Percentiles rank a stretch among this genome's conserved stretches.
Evolutionary conservation across 345 rosid genomes (phyloP).

Genomic region (Salix koriyanagi): DNA sequence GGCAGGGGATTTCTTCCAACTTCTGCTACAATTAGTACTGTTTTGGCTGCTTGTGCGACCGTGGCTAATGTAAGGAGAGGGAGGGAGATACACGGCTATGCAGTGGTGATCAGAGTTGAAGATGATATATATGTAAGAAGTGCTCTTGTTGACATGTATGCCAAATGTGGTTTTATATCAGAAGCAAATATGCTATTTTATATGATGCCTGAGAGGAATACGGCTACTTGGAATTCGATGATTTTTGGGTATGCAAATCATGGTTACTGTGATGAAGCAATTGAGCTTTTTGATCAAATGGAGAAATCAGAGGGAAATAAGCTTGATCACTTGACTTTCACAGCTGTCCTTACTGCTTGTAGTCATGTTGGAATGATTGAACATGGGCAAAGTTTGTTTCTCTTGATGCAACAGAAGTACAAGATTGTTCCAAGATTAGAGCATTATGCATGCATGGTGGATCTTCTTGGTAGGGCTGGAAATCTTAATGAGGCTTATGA

Average conservation of each 20-base stretch:
- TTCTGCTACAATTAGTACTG: constrained; percentile 58
- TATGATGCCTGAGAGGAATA: constrained; percentile 46
- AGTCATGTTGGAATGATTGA: constrained; percentile 68
- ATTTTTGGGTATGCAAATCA: constrained; percentile 80
- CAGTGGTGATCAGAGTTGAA: constrained; percentile 58
- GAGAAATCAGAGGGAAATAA: constrained; percentile 41
- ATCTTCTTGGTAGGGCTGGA: constrained; percentile 80
- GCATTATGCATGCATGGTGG: constrained; percentile 82
- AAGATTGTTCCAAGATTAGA: constrained; percentile 59
- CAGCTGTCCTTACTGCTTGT: constrained; percentile 75
- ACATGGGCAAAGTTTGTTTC: constrained; percentile 58
- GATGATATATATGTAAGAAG: constrained; percentile 58
- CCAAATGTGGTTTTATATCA: constrained; percentile 63
- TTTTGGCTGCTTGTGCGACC: constrained; percentile 69
- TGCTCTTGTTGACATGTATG: constrained; percentile 82
- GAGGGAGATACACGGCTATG: constrained; percentile 67
- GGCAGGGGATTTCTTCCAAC: constrained; percentile 44
- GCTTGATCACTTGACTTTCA: constrained; percentile 75
- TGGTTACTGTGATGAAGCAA: constrained; percentile 62
- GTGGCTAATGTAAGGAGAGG: constrained; percentile 45
- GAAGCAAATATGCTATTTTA: constrained; percentile 56
- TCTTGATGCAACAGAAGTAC: constrained; percentile 60
- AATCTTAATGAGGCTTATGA: constrained; percentile 56
- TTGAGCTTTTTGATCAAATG: constrained; percentile 62
- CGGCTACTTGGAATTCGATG: constrained; percentile 82